Percentiles rank a stretch among this genome's conserved stretches.
Evolutionary conservation across 1,284 basidiomycete species (phyloP).

Genomic region (Trametes hirsuta): DNA sequence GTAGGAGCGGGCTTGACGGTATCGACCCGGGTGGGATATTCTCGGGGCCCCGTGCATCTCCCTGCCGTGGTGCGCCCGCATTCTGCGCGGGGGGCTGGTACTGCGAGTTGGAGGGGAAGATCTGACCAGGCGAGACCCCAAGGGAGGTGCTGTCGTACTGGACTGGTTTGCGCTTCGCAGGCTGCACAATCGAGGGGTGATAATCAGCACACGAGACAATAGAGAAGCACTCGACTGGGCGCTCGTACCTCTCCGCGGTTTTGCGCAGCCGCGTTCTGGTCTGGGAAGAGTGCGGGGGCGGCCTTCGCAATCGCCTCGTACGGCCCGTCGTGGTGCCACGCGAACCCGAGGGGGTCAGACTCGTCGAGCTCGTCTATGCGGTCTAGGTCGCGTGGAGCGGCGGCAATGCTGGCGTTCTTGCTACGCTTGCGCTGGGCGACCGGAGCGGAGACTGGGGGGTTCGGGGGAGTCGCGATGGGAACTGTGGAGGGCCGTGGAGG

Average conservation of each 20-base stretch:
- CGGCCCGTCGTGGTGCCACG: slow-evolving; percentile 67
- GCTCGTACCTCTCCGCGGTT: slow-evolving; percentile 12
- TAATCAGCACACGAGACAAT: not conserved
- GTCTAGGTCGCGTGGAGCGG: slow-evolving; percentile 53
- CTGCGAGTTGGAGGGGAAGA: slow-evolving; percentile 32
- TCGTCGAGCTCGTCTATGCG: slow-evolving; percentile 77
- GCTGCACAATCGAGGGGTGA: not conserved
- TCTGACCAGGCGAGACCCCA: slow-evolving; percentile 33
- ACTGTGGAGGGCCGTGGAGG: slow-evolving; percentile 29
- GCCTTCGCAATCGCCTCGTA: slow-evolving; percentile 55
- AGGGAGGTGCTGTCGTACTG: slow-evolving; percentile 24
- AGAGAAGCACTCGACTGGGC: not conserved
- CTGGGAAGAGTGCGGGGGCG: slow-evolving; percentile 12
- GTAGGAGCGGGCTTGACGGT: slow-evolving; percentile 16
- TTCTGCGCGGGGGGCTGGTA: slow-evolving; percentile 14
- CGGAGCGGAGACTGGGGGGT: slow-evolving; percentile 12
- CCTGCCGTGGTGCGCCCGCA: slow-evolving; percentile 1
- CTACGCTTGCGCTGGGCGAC: slow-evolving; percentile 26
- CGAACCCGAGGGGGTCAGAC: slow-evolving; percentile 62
- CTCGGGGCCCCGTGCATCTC: slow-evolving; percentile 9
- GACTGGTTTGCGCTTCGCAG: slow-evolving; percentile 21
- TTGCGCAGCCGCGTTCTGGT: slow-evolving; percentile 8
- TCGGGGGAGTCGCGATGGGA: slow-evolving; percentile 9
- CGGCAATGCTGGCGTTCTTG: slow-evolving; percentile 29
- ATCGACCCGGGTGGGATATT: slow-evolving; percentile 14